phyloP scores from a whole-genome alignment of 805 yeast species.

The Spathaspora sp. region DNA sequence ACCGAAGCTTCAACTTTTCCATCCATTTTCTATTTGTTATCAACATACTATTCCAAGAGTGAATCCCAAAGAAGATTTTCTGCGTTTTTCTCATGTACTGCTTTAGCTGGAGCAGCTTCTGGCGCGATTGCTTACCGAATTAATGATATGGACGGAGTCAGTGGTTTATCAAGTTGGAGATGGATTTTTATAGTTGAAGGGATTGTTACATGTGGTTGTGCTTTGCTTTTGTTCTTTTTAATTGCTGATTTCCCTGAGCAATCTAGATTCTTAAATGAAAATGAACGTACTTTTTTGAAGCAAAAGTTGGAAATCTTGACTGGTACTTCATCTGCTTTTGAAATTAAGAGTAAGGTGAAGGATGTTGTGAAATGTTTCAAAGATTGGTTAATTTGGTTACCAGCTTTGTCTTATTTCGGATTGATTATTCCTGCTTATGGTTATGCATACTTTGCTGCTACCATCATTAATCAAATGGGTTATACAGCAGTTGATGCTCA shows the following conservation, averaged over 20 bases:
- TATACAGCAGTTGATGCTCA: slow-evolving; percentile 72
- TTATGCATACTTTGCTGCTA: slow-evolving; percentile 69
- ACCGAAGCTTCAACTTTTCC: slow-evolving; percentile 75
- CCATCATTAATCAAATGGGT: slow-evolving; percentile 59
- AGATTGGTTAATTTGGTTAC: slow-evolving; percentile 55
- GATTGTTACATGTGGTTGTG: slow-evolving; percentile 31
- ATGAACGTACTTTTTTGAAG: slow-evolving; percentile 42
- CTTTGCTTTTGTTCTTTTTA: slow-evolving; percentile 39
- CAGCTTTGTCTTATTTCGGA: slow-evolving; percentile 62
- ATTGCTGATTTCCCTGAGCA: slow-evolving; percentile 75
- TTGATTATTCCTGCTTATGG: slow-evolving; percentile 71
- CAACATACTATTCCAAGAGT: slow-evolving; percentile 59
- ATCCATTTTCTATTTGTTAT: slow-evolving; percentile 65
- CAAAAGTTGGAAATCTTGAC: slow-evolving; percentile 54
- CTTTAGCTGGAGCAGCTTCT: slow-evolving; percentile 76
- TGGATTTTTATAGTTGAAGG: slow-evolving; percentile 53
- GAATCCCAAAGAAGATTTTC: slow-evolving; percentile 71
- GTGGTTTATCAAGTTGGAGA: slow-evolving; percentile 44
- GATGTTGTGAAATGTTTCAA: slow-evolving; percentile 51
- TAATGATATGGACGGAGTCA: slow-evolving; percentile 46
- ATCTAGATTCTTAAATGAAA: slow-evolving; percentile 46
- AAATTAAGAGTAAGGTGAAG: slow-evolving; percentile 39
- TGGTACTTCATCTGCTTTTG: slow-evolving; percentile 43
- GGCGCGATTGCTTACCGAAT: slow-evolving; percentile 70
- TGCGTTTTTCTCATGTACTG: slow-evolving; percentile 66